Base-by-base conservation (phyloP, 805 yeast genomes). In the Starmerella bombicola region DNA sequence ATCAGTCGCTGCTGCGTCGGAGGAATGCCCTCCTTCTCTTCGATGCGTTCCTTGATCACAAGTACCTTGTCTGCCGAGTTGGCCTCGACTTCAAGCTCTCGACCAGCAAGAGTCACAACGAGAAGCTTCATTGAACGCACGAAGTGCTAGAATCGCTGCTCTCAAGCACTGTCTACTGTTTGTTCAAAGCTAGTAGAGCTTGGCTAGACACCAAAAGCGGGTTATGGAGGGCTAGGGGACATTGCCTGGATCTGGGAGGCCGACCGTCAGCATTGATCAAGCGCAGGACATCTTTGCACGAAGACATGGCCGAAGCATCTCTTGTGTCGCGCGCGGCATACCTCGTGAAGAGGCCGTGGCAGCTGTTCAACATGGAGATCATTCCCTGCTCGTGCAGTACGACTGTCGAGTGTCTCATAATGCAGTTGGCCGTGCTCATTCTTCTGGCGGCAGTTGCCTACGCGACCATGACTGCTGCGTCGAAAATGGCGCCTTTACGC, bases 11-110 rank as follows among this genome's bases (percentile, higher is more conserved):
- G 98, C 63, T 88, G 98, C 23, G 81, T 76, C 9, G 97, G 96
- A 2, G 97, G 95, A 41, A 88, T 88, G 2, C 97, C 98, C 59
- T 88, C 97, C 54, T 83, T 83, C 56, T 88, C 95, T 60, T 91
- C 97, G 65, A 88, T 74, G 57, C 80, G 73, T 58, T 88, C 96
- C 62, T 88, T 88, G 62, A 88, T 76, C 36, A 79, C 73, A 46
- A 74, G 70, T 43, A 82, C 69, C 48, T 58, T 58, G 42, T 61
- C 67, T 4, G 50, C 46, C 16, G 57, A 55, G 10, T 57, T 58
- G 15, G 64, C 54, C 20, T 52, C 54, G 20, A 53, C 45, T n/a
- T 45, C 37, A 26, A 50, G 45, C 33, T 58, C 61, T 6, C 61
- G 45, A 10, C 54, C 54, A 2, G 49, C 49, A 15, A 51, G 45